phyloP scores from a whole-genome alignment of 2,329 filamentous ascomycete genomes.

The Colletotrichum truncatum region DNA sequence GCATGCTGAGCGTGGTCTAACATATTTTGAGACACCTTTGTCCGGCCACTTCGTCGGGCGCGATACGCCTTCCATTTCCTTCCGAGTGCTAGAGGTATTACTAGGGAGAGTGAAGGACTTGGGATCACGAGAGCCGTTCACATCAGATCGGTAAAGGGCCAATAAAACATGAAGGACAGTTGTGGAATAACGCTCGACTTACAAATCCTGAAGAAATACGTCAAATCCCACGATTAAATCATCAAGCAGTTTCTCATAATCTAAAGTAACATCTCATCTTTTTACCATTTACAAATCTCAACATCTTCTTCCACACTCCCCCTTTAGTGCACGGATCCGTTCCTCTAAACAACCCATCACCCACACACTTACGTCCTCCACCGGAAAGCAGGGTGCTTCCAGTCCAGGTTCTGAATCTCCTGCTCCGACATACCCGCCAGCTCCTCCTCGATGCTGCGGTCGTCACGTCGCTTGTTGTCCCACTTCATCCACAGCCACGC shows the following conservation, averaged over 20 bases:
- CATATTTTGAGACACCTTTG: conserved; percentile 70
- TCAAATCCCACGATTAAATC: too few species aligned
- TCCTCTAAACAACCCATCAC: too few species aligned
- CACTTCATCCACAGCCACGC: conserved; percentile 67
- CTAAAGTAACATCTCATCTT: too few species aligned
- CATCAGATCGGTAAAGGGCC: too few species aligned
- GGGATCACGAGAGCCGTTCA: background rate
- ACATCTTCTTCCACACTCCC: background rate
- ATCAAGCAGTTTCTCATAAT: too few species aligned
- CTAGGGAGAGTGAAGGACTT: conserved; percentile 71
- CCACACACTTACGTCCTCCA: conserved; percentile 52
- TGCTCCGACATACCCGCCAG: conserved; percentile 63
- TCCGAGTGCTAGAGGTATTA: conserved; percentile 78
- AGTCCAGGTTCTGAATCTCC: conserved; percentile 70
- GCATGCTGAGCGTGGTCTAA: conserved; percentile 79
- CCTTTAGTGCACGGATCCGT: too few species aligned
- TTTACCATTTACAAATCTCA: too few species aligned
- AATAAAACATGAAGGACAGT: too few species aligned
- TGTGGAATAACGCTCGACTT: too few species aligned
- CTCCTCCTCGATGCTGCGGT: conserved; percentile 63
- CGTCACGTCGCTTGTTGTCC: conserved; percentile 67
- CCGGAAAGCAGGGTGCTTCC: conserved; percentile 73
- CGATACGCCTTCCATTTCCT: conserved; percentile 73
- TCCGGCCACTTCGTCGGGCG: conserved; percentile 76
- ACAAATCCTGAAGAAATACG: too few species aligned